These are phyloP conservation scores for Leishmania braziliensis DNA, from an alignment of 208 protist genomes.

Conservation along the genomic window DNA sequence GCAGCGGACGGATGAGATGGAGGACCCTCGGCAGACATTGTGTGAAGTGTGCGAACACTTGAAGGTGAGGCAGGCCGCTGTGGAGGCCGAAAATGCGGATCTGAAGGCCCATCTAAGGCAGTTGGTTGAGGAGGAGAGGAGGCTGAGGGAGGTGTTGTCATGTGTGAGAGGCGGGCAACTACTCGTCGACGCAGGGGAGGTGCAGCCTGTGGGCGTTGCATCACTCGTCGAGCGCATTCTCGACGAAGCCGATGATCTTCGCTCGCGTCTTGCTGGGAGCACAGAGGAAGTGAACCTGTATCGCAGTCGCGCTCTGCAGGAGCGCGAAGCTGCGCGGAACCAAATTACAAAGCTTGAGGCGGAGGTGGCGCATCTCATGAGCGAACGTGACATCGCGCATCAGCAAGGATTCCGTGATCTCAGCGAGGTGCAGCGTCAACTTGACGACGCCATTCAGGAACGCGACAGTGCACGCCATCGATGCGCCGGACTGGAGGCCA, in stretches of 20 bases:
- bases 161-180: background rate
- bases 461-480: constrained; percentile 3
- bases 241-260: no score
- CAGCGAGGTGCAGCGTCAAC: no score
- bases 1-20: no score
- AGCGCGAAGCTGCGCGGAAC: background rate
- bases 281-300: background rate
- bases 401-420: no score
- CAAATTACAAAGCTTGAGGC: background rate
- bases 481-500: constrained; percentile 5
- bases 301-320: background rate
- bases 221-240: background rate
- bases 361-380: background rate
- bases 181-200: background rate
- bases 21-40: background rate
- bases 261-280: background rate
- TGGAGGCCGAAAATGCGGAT: no score
- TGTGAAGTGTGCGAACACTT: background rate
- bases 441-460: constrained; percentile 5
- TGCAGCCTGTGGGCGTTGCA: background rate
- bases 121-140: background rate
- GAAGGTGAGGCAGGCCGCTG: no score
- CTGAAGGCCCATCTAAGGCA: no score
- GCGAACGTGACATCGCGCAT: background rate
- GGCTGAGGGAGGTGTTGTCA: background rate